Percentiles rank a stretch among this genome's conserved stretches.
phyloP scores from a whole-genome alignment of 179 eudicot species.

The Nepenthes alata region DNA sequence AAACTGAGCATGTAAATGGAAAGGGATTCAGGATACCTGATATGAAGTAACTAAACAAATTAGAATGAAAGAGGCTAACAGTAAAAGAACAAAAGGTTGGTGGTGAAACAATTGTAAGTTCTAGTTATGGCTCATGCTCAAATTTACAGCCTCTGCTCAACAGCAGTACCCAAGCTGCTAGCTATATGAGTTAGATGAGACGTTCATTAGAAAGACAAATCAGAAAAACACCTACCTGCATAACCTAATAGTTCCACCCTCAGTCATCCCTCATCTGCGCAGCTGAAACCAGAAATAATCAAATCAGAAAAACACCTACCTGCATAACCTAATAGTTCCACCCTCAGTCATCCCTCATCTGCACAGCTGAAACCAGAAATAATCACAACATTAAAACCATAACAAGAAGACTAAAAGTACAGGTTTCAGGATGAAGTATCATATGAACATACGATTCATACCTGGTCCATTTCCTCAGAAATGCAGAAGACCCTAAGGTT shows the following conservation, averaged over 20 bases:
- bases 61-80: no score
- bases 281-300: neutral
- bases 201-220: no score
- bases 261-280: neutral
- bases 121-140: no score
- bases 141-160: no score
- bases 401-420: neutral
- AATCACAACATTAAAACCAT: neutral
- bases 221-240: no score
- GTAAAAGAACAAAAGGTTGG: no score
- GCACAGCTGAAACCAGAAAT: neutral
- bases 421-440: neutral
- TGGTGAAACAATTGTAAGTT: no score
- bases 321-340: neutral
- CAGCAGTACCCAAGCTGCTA: no score
- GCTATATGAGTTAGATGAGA: no score
- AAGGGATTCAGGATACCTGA: no score
- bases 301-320: neutral
- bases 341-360: neutral
- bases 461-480: neutral
- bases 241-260: neutral
- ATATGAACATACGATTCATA: neutral
- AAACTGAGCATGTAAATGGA: no score
- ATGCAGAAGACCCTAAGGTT: neutral
- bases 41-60: no score